Evolutionary conservation across 1,139 yeast genomes (phyloP), one percentile per base, ranked within the genome.

Genomic region (Debaryomyces udenii): DNA sequence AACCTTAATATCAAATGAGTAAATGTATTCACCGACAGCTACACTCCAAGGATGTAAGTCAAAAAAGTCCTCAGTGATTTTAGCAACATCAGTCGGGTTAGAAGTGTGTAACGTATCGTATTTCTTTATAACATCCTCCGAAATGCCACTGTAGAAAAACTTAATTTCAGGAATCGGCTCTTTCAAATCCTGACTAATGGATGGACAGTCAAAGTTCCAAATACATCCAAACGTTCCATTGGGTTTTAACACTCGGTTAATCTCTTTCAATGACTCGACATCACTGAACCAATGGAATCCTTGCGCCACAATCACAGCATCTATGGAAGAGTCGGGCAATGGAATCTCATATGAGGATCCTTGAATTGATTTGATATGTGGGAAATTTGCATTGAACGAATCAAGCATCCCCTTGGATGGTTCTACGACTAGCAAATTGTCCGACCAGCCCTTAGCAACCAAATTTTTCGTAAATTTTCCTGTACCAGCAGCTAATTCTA

Each of bases 201-300:
- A 51, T 15, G 63, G 53, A 26, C 69, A 68, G 52, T 82, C 87
- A 49, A 69, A 77, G 56, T 82, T 82, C 88, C 88, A 82, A 44
- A 82, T 72, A 39, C 80, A 56, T 0, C 82, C 86, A 23, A 82
- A 64, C 14, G 59, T 64, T 0, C 84, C 83, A 6, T 42, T 36
- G 2, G 66, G 64, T 49, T 76, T 78, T 48, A 83, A 64, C 0
- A 81, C 80, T 20, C 87, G 63, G 30, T 63, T 52, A 23, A 82
- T 56, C 52, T 83, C 87, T 41, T 62, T 57, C 29, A 82, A 56
- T 1, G 84, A 68, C 4, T 62, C 68, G 2, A 49, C 42, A 51
- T 79, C 82, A 11, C 81, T 73, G 57, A 82, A 83, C 88, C 88
- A 82, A 51, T 82, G 88, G 57, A 78, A 82, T 0, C 81, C 88